Evolutionary conservation across 805 yeast genomes (phyloP).

Genomic region (Ogataea glucozyma): DNA sequence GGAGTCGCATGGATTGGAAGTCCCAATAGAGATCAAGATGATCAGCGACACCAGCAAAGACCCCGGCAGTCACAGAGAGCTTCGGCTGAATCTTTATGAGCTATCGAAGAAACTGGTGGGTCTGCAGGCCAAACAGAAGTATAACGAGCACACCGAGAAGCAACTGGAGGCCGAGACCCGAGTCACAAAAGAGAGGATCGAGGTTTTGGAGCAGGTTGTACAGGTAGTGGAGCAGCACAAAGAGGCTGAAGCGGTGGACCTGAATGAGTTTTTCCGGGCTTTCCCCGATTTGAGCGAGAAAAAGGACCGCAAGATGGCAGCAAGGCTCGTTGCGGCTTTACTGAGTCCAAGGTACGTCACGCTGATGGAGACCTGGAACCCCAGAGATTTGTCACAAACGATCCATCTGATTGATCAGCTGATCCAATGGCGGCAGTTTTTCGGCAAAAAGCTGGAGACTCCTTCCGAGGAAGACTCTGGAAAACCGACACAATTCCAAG

Average conservation of each 20-base stretch:
- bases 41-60: conserved; percentile 32
- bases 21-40: conserved; percentile 40
- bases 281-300: conserved; percentile 7
- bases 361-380: conserved; percentile 39
- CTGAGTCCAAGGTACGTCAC: conserved; percentile 23
- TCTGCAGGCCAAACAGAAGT: conserved; percentile 14
- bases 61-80: conserved; percentile 11
- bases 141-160: conserved; percentile 16
- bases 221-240: background rate
- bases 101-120: conserved; percentile 13
- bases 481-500: conserved; percentile 33
- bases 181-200: conserved; percentile 10
- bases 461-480: conserved; percentile 1
- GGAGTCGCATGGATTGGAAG: conserved; percentile 36
- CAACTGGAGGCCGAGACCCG: conserved; percentile 11
- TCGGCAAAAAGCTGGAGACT: conserved; percentile 7
- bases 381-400: conserved; percentile 34
- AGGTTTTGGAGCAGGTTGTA: background rate
- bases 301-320: conserved; percentile 13
- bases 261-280: background rate
- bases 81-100: conserved; percentile 24
- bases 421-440: conserved; percentile 29
- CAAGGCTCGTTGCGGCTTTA: conserved; percentile 21
- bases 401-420: conserved; percentile 32
- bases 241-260: conserved; percentile 5